Evolutionary conservation across 805 yeast species (phyloP).

Genomic region (Metschnikowia kofuensis): DNA sequence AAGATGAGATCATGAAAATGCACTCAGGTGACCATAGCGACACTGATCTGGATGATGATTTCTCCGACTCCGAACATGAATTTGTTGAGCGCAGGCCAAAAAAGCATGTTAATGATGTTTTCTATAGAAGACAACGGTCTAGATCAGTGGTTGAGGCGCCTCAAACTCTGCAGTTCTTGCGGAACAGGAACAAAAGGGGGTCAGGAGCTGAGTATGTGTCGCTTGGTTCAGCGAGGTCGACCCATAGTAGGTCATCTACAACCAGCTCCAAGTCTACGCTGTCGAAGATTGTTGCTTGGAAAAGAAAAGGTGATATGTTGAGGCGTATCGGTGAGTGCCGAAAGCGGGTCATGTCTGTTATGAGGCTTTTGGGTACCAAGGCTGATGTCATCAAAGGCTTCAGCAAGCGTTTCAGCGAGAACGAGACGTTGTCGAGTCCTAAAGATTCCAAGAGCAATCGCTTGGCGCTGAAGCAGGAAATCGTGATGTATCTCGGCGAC

Average conservation of each 20-base stretch:
- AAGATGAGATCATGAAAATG: conserved; percentile 85
- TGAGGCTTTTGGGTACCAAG: conserved; percentile 81
- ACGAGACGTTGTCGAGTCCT: conserved; percentile 8
- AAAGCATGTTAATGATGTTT: conserved; percentile 21
- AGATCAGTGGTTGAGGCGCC: conserved; percentile 36
- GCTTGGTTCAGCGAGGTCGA: conserved; percentile 10
- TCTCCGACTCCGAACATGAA: conserved; percentile 31
- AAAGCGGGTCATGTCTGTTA: conserved; percentile 86
- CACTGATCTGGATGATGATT: conserved; percentile 39
- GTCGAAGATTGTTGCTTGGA: conserved; percentile 63
- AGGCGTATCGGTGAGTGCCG: conserved; percentile 94
- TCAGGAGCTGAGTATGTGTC: conserved; percentile 14
- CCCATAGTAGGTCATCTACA: conserved; percentile 3
- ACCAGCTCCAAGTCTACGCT: conserved; percentile 41
- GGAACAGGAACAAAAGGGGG: conserved; percentile 13
- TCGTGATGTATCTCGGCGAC: conserved; percentile 93
- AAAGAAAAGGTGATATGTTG: conserved; percentile 90
- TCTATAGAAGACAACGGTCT: conserved; percentile 34
- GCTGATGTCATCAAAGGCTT: conserved; percentile 98
- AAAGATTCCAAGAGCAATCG: conserved; percentile 10
- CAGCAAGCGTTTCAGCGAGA: conserved; percentile 85
- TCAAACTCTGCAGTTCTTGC: conserved; percentile 4
- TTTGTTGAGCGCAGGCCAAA: conserved; percentile 15
- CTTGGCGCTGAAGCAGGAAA: conserved; percentile 64
- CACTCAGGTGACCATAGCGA: conserved; percentile 62